Evolutionary conservation across 2,329 filamentous ascomycete species (phyloP).

Genomic region (Chrysosporium queenslandicum): DNA sequence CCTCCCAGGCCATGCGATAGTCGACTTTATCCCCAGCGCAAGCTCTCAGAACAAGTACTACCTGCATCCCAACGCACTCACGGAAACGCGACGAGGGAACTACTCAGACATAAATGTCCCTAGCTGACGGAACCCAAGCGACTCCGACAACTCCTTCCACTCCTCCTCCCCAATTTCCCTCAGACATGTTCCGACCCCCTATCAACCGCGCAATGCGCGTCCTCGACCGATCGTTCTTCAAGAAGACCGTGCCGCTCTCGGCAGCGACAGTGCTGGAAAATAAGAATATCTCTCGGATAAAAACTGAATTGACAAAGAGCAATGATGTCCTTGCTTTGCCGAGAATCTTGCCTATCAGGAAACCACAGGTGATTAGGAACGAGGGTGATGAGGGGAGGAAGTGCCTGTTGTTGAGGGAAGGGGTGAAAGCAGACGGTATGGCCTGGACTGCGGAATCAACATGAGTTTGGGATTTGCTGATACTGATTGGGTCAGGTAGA

Average conservation of each 20-base stretch:
- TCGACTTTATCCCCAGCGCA: too few species aligned
- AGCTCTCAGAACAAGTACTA: too few species aligned
- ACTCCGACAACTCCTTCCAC: not conserved
- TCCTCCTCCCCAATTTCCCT: not conserved
- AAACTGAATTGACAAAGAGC: slow-evolving; percentile 54
- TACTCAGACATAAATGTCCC: slow-evolving; percentile 10
- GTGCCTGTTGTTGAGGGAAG: slow-evolving; percentile 32
- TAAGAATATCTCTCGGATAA: slow-evolving; percentile 62
- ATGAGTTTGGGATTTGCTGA: not conserved
- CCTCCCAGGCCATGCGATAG: not conserved
- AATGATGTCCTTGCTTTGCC: slow-evolving; percentile 57
- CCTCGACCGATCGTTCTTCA: slow-evolving; percentile 76
- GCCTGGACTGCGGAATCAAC: slow-evolving; percentile 14
- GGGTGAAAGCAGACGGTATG: slow-evolving; percentile 32
- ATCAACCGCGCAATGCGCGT: slow-evolving; percentile 67
- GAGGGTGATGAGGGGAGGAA: slow-evolving; percentile 29
- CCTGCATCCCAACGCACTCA: too few species aligned
- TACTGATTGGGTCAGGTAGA: slow-evolving; percentile 39
- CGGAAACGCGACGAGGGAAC: not conserved
- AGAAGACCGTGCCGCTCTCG: slow-evolving; percentile 62
- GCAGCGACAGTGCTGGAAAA: slow-evolving; percentile 69
- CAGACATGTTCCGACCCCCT: slow-evolving; percentile 62
- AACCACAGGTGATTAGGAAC: slow-evolving; percentile 47
- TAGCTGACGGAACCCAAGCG: not conserved
- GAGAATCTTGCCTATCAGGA: slow-evolving; percentile 52